Evolutionary conservation across 2,329 filamentous ascomycete species (phyloP).

Genomic region (Scedosporium dehoogii): DNA sequence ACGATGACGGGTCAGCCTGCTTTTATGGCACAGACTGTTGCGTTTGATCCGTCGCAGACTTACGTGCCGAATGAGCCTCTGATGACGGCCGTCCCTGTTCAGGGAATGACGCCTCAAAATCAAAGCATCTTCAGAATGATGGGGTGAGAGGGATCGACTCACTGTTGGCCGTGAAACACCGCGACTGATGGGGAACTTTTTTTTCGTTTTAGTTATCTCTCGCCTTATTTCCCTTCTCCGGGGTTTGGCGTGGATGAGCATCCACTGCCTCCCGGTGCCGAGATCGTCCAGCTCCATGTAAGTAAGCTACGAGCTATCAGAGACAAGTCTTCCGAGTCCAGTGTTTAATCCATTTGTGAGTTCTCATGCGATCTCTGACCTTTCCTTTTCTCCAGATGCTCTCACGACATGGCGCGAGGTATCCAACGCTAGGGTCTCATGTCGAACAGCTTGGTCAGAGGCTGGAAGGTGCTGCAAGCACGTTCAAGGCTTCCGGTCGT

Average conservation of each 20-base stretch:
- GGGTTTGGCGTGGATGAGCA: slow-evolving; percentile 70
- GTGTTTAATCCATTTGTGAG: no score
- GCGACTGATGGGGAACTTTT: neutral
- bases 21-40: slow-evolving; percentile 62
- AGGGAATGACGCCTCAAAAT: slow-evolving; percentile 44
- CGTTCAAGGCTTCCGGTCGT: slow-evolving; percentile 44
- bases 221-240: slow-evolving; percentile 60
- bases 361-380: neutral
- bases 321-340: neutral
- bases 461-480: slow-evolving; percentile 42
- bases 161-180: neutral
- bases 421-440: slow-evolving; percentile 53
- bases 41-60: slow-evolving; percentile 52
- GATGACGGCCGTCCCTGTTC: slow-evolving; percentile 60
- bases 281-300: slow-evolving; percentile 56
- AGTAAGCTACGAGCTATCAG: slow-evolving; percentile 1
- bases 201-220: slow-evolving; percentile 34
- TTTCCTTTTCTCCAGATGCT: slow-evolving; percentile 48
- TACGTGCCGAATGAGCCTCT: slow-evolving; percentile 62
- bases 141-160: slow-evolving; percentile 29
- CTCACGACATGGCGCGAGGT: slow-evolving; percentile 63
- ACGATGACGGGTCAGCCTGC: slow-evolving; percentile 61
- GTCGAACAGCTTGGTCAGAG: slow-evolving; percentile 46
- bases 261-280: slow-evolving; percentile 53
- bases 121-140: slow-evolving; percentile 62